Evolutionary conservation across 2,329 filamentous ascomycete genomes (phyloP).

Genomic region (Pseudodiploospora longispora): DNA sequence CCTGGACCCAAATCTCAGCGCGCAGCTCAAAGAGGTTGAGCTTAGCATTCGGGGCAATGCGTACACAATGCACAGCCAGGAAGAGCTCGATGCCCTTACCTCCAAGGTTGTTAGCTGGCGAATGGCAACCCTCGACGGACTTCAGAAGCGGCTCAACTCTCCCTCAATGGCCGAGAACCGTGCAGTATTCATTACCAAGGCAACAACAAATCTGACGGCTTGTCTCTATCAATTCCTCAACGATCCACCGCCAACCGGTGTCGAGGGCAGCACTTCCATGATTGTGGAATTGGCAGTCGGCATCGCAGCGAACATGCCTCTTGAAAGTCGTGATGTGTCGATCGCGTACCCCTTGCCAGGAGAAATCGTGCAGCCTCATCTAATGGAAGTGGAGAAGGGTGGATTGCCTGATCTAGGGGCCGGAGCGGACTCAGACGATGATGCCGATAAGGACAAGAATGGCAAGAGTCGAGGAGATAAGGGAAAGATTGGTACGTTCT

Average conservation of each 20-base stretch:
- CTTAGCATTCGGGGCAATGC: constrained; percentile 75
- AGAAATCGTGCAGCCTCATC: constrained; percentile 55
- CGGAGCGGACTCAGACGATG: constrained; percentile 35
- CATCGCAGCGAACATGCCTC: constrained; percentile 75
- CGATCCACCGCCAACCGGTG: constrained; percentile 67
- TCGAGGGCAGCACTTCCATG: constrained; percentile 84
- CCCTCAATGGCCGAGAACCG: constrained; percentile 59
- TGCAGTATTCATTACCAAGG: constrained; percentile 58
- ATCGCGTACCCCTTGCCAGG: constrained; percentile 81
- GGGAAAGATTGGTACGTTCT: constrained; percentile 39
- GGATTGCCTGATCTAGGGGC: constrained; percentile 51
- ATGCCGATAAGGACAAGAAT: constrained; percentile 35
- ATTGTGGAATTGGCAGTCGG: constrained; percentile 86
- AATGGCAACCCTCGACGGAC: constrained; percentile 85
- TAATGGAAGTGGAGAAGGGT: constrained; percentile 82
- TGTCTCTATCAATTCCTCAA: constrained; percentile 66
- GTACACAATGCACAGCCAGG: constrained; percentile 64
- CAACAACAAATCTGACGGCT: constrained; percentile 60
- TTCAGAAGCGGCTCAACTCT: constrained; percentile 61
- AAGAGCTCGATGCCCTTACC: constrained; percentile 82
- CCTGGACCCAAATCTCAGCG: constrained; percentile 67
- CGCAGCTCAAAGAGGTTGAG: constrained; percentile 77
- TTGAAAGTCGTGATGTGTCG: constrained; percentile 85
- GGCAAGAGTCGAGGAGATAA: constrained; percentile 34
- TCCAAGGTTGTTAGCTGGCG: constrained; percentile 89